phyloP scores from a whole-genome alignment of 495 filamentous ascomycete species.

The Apiosordaria backusii region DNA sequence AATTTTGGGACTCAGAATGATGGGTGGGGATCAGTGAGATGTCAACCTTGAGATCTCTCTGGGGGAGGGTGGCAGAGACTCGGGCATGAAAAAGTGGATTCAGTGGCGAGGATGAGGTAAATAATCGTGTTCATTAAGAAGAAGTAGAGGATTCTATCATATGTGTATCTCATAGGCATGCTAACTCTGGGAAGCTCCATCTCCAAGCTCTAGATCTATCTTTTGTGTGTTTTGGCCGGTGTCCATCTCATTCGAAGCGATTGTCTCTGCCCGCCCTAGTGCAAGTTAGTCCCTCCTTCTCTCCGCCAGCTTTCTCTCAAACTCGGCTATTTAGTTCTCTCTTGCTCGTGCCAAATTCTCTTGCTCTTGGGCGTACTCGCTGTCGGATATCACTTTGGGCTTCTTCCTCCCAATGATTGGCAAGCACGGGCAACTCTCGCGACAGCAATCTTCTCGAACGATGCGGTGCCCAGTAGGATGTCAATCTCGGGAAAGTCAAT shows the following conservation, averaged over 20 bases:
- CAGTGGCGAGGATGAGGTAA: not conserved
- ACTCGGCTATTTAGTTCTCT: not conserved
- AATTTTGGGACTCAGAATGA: not conserved
- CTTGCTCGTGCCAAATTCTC: not conserved
- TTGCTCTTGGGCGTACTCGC: not conserved
- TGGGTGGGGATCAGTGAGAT: not conserved
- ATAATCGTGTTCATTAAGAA: not conserved
- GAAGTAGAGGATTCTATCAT: too few species aligned
- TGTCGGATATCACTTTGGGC: not conserved
- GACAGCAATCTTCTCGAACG: not conserved
- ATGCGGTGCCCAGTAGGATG: not conserved
- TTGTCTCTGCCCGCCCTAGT: not conserved
- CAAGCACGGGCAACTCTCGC: not conserved
- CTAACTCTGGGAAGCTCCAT: too few species aligned
- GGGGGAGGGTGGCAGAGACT: not conserved
- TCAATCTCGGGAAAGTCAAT: not conserved
- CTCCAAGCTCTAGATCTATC: not conserved
- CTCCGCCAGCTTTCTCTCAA: not conserved
- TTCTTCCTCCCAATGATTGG: not conserved
- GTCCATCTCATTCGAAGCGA: not conserved
- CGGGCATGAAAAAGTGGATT: not conserved
- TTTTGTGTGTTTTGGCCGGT: not conserved
- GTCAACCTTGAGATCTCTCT: not conserved
- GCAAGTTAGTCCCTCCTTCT: not conserved
- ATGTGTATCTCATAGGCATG: too few species aligned